Base-by-base conservation (phyloP, 768 basidiomycete genomes). In the Clathrus columnatus region DNA sequence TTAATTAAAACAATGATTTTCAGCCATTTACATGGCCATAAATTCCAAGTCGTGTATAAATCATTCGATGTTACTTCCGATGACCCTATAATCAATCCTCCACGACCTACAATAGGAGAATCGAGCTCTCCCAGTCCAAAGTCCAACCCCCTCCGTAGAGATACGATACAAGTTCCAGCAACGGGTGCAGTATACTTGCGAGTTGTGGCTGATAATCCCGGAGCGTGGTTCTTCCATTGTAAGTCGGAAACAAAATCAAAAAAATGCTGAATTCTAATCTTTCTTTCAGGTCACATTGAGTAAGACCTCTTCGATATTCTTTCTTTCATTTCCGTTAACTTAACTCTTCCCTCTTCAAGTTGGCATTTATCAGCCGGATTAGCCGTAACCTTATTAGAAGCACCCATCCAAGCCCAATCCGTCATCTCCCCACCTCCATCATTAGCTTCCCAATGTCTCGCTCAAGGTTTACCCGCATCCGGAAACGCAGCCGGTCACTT, bases 1-100 rank as follows among this genome's bases (percentile, higher is more conserved):
- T n/a, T n/a, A n/a, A n/a, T n/a, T n/a, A n/a, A n/a, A n/a, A n/a
- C n/a, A n/a, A 16, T 5, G 10, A 61, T 47, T 65, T 62, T 63
- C 50, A 92, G 91, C 81, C 92, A 96, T 67, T 68, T 94, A 53
- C 92, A 95, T 68, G 93, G 93, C 0, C 90, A 95, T 73, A 84
- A 85, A 62, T 79, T 84, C 71, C 85, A 87, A 72, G 78, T 98
- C 59, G 83, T 95, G 20, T 75, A 81, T 54, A 83, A 86, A 52
- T 77, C 82, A 1, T 61, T 74, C 52, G 79, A 94, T 65, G 91
- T 83, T 61, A 80, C 80, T 0, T 85, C 85, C 1, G 70, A 77
- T 62, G 88, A 97, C 68, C 79, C 87, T 0, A 62, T 71, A 1
- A 73, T 93, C 47, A 95, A 95, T 70, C 92, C 91, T 14, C 84